Base-by-base conservation (phyloP, 768 basidiomycete species). In the Pulveroboletus sp. region DNA sequence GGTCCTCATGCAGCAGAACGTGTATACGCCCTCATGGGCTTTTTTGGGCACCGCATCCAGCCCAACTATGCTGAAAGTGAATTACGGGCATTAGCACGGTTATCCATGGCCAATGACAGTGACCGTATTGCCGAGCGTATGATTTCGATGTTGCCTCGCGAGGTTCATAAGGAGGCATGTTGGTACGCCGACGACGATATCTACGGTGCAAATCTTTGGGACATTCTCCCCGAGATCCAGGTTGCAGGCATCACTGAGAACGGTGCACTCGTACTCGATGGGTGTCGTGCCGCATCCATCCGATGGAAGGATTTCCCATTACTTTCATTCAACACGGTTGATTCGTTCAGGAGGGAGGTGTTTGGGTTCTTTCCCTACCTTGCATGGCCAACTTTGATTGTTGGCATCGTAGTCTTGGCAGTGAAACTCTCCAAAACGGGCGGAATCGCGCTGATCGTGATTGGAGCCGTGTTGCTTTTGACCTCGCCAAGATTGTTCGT, bases 41-140 rank as follows among this genome's bases (percentile, higher is more conserved):
- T 60, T 33, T 60, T 60, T 32, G 51, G 56, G 10, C 59, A 54
- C 27, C 50, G 58, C 1, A 60, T 60, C 21, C 48, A 53, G 40
- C 58, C 58, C 1, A 50, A 46, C 24, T 43, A 39, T 8, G 33
- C 39, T 1, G 59, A 60, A 24, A 46, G 47, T 4, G 59, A 60
- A 17, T 30, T 57, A 4, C 59, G 38, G 7, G 59, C 59, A 30
- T 52, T 60, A 0, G 59, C 52, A 5, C 51, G 55, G 5, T 37
- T 60, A 5, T 60, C 58, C 9, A 60, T 60, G 59, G 59, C 58
- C n/a, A 60, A 60, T 33, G 59, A 60, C 39, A 60, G 37, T 15
- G 58, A 60, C 28, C 57, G 58, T 11, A 57, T 60, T 14, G 55
- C 47, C 1, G 59, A 60, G 41, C 55, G 59, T 10, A 60, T 60